These are phyloP conservation scores for Hymenoscyphus fraxineus DNA, from an alignment of 2,329 filamentous ascomycete genomes.

Conservation along the genomic window DNA sequence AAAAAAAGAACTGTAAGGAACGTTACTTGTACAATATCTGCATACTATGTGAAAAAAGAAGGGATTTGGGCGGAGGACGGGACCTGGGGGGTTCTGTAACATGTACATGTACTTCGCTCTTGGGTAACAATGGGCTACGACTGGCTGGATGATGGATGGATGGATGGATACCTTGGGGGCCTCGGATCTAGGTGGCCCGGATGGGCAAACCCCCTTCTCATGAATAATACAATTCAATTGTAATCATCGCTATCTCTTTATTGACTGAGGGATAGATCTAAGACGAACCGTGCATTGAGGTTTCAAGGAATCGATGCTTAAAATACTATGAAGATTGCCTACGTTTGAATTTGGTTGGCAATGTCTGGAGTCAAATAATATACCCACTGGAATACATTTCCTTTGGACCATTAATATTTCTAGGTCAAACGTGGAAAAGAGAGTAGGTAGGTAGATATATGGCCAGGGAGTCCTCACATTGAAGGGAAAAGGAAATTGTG, in stretches of 20 bases:
- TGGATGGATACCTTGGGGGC: neutral
- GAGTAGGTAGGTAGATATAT: no score
- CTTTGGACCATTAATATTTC: no score
- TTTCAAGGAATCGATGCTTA: no score
- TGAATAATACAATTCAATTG: neutral
- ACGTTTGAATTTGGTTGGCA: no score
- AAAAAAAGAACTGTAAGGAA: neutral
- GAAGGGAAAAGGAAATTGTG: no score
- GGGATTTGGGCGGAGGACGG: neutral
- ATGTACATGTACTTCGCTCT: neutral
- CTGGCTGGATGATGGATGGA: neutral
- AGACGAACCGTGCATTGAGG: no score
- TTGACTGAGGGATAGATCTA: no score
- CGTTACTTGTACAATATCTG: conserved; percentile 1
- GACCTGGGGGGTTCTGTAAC: neutral
- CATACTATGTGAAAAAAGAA: neutral
- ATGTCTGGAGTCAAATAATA: no score
- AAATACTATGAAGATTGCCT: no score
- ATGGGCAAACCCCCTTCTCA: neutral
- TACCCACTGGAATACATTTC: no score
- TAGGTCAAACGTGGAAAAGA: no score
- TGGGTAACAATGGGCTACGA: neutral
- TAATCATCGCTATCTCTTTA: neutral
- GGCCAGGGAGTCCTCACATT: no score
- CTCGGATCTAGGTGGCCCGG: neutral